Conservation (phyloP, 768 basidiomycete genomes). For the Pholiota conissans region DNA sequence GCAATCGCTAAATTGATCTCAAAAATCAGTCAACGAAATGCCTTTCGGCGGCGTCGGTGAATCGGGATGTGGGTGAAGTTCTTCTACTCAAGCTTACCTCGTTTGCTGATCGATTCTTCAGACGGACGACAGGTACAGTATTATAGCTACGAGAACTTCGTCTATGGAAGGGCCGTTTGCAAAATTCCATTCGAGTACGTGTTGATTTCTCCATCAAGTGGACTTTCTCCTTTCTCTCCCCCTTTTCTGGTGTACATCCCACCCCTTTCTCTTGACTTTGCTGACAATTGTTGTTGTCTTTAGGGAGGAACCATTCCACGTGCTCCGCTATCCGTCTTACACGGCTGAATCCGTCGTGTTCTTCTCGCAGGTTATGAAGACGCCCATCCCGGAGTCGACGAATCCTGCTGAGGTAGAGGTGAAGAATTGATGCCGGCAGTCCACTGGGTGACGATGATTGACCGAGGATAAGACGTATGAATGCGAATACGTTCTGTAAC, state of each 20-base stretch:
- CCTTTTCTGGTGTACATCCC: background rate
- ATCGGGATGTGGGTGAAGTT: constrained; percentile 55
- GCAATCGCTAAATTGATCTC: background rate
- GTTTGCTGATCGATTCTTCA: constrained; percentile 18
- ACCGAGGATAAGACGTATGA: too few relatives aligned
- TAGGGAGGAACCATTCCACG: too few relatives aligned
- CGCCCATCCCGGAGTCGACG: too few relatives aligned
- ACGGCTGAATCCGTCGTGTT: too few relatives aligned
- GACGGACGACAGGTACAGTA: constrained; percentile 57
- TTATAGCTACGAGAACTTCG: constrained; percentile 56
- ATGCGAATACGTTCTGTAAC: too few relatives aligned
- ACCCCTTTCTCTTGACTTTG: too few relatives aligned
- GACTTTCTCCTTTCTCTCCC: background rate
- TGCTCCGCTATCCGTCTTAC: too few relatives aligned
- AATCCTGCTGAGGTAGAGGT: too few relatives aligned
- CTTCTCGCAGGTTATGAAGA: too few relatives aligned
- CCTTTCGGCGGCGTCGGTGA: constrained; percentile 48
- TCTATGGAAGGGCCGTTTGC: constrained; percentile 45
- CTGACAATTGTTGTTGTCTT: too few relatives aligned
- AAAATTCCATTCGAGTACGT: constrained; percentile 55
- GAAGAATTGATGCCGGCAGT: too few relatives aligned
- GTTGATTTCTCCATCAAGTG: background rate
- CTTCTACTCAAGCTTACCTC: background rate
- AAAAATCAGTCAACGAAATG: constrained; percentile 23
- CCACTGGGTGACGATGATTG: too few relatives aligned